phyloP scores from a whole-genome alignment of 139 green algal species.

The Chlorella sp. region DNA sequence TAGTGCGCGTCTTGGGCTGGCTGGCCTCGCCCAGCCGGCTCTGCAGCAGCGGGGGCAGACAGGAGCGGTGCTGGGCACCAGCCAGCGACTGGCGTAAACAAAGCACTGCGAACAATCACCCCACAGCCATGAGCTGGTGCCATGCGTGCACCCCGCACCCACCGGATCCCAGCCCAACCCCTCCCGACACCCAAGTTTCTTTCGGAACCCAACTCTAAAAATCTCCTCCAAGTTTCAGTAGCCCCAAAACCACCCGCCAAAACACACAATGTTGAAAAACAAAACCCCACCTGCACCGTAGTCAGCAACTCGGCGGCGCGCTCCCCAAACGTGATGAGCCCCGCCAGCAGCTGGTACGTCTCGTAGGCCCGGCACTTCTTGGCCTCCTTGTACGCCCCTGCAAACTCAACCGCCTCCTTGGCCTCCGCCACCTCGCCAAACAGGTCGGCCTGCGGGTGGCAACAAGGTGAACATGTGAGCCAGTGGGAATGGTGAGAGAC shows the following conservation, averaged over 20 bases:
- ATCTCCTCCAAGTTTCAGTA: no score
- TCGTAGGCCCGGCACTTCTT: slow-evolving; percentile 74
- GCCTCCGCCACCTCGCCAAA: slow-evolving; percentile 80
- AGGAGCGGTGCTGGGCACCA: no score
- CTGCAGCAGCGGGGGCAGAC: slow-evolving; percentile 14
- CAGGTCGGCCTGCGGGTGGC: slow-evolving; percentile 65
- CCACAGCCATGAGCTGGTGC: no score
- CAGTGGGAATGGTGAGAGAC: background rate
- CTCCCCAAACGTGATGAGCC: slow-evolving; percentile 63
- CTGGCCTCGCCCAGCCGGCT: slow-evolving; percentile 59
- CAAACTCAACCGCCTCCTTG: slow-evolving; percentile 78
- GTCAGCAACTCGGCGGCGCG: slow-evolving; percentile 54
- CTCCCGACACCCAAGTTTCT: no score
- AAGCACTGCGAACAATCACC: no score
- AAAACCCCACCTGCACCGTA: slow-evolving; percentile 24
- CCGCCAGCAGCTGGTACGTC: slow-evolving; percentile 78
- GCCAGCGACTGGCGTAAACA: no score
- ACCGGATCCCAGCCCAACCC: no score
- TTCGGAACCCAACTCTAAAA: no score
- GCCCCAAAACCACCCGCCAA: no score
- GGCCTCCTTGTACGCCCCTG: slow-evolving; percentile 81
- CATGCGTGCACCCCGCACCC: no score
- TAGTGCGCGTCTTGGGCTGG: slow-evolving; percentile 60
- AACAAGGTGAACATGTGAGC: background rate
- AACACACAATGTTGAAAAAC: background rate